phyloP scores from a whole-genome alignment of 177 flowering plant genomes.

The Vitis hybrid region DNA sequence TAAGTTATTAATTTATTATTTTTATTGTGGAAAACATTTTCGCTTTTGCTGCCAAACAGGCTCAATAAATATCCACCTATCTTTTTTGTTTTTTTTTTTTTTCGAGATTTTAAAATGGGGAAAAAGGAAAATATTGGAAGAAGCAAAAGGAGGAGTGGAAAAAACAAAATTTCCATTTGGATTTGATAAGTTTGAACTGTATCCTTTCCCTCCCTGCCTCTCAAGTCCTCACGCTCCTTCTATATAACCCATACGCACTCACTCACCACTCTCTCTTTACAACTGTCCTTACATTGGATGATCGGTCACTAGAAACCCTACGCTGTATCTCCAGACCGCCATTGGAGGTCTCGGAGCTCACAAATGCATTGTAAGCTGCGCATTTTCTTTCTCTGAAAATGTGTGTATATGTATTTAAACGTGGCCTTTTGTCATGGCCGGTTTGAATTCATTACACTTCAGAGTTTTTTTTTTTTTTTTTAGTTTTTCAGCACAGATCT shows the following conservation, averaged over 20 bases:
- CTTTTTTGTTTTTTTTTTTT: too few species aligned
- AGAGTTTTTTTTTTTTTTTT: too few species aligned
- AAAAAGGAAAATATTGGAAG: neutral
- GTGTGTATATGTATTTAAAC: too few species aligned
- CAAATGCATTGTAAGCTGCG: slow-evolving; percentile 21
- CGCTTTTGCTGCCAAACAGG: too few species aligned
- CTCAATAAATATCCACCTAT: too few species aligned
- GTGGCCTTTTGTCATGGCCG: too few species aligned
- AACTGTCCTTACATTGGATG: neutral
- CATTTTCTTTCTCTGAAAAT: neutral
- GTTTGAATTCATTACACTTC: too few species aligned
- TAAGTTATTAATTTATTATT: too few species aligned
- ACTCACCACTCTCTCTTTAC: slow-evolving; percentile 1
- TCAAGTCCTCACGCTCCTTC: slow-evolving; percentile 18
- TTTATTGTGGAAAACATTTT: too few species aligned
- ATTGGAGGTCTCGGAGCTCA: slow-evolving; percentile 29
- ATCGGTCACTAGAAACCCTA: slow-evolving; percentile 5
- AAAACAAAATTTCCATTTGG: neutral
- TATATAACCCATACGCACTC: slow-evolving; percentile 1
- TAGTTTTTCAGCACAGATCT: too few species aligned
- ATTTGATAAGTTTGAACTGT: neutral
- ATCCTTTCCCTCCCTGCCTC: slow-evolving; percentile 32
- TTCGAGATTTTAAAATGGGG: too few species aligned
- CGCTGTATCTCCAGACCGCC: slow-evolving; percentile 9
- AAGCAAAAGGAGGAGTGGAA: neutral